These are phyloP conservation scores for Aureobasidium sp. DNA, from an alignment of 2,329 filamentous ascomycete species.

Conservation along the genomic window DNA sequence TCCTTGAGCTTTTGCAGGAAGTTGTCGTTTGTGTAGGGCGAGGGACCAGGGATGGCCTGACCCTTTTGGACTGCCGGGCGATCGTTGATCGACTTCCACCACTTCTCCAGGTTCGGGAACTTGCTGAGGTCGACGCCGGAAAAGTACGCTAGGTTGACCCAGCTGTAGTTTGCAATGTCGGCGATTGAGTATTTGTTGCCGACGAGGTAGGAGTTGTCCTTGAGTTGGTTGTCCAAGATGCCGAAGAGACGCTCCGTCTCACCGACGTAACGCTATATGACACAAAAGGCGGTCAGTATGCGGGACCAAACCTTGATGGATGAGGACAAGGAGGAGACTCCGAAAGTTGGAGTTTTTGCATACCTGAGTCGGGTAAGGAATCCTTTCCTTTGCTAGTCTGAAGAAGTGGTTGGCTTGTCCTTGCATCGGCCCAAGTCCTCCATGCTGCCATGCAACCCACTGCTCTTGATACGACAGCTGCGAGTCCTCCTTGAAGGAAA, in stretches of 20 bases:
- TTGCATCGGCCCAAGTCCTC: conserved; percentile 36
- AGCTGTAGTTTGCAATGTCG: conserved; percentile 38
- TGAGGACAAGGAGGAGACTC: background rate
- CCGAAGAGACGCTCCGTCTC: conserved; percentile 40
- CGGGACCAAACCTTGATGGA: background rate
- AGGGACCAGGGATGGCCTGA: conserved; percentile 28
- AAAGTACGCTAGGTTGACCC: conserved; percentile 35
- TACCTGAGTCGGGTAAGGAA: conserved; percentile 32
- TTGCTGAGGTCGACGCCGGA: conserved; percentile 32
- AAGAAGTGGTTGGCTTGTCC: conserved; percentile 29
- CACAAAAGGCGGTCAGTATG: conserved; percentile 16
- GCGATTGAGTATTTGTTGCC: conserved; percentile 39
- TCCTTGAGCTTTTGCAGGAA: conserved; percentile 36
- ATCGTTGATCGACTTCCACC: conserved; percentile 35
- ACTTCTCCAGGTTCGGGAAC: conserved; percentile 36
- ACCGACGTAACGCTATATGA: conserved; percentile 34
- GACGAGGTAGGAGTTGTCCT: conserved; percentile 34
- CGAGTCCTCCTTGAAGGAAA: conserved; percentile 38
- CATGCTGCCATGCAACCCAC: conserved; percentile 50
- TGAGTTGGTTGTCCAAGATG: conserved; percentile 35
- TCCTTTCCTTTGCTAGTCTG: conserved; percentile 35
- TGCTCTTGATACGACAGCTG: conserved; percentile 43
- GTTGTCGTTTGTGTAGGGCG: conserved; percentile 33
- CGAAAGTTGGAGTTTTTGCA: background rate
- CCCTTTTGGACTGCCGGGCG: conserved; percentile 36